Percentiles rank a stretch among this genome's conserved stretches.
These are phyloP conservation scores for Ochetophila trinervis DNA, from an alignment of 306 rosid species.

Conservation along the genomic window DNA sequence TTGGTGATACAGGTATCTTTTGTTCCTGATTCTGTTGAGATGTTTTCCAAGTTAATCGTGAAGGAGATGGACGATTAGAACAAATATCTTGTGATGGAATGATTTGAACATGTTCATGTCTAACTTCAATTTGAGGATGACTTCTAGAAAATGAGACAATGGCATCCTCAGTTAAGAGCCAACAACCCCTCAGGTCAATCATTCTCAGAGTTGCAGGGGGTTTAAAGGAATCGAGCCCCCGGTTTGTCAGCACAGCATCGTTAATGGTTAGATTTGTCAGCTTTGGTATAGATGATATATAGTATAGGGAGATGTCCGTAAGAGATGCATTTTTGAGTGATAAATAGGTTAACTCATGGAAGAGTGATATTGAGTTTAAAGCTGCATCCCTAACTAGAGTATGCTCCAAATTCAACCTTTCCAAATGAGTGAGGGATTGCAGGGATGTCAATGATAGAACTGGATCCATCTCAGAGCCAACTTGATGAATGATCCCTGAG, in stretches of 20 bases:
- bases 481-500: slow-evolving; percentile 51
- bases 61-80: slow-evolving; percentile 33
- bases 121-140: slow-evolving; percentile 65
- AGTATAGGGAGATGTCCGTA: slow-evolving; percentile 54
- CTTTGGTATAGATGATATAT: slow-evolving; percentile 64
- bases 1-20: slow-evolving; percentile 29
- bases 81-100: slow-evolving; percentile 33
- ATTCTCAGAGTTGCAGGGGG: slow-evolving; percentile 53
- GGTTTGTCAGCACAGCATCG: slow-evolving; percentile 71
- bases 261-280: slow-evolving; percentile 53
- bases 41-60: slow-evolving; percentile 39
- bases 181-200: slow-evolving; percentile 79
- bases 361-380: slow-evolving; percentile 44
- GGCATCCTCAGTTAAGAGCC: slow-evolving; percentile 66
- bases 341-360: slow-evolving; percentile 51
- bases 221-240: slow-evolving; percentile 53
- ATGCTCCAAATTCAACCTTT: slow-evolving; percentile 64
- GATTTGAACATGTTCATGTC: slow-evolving; percentile 52
- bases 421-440: slow-evolving; percentile 51
- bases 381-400: slow-evolving; percentile 61
- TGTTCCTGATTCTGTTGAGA: slow-evolving; percentile 33
- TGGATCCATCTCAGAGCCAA: slow-evolving; percentile 20
- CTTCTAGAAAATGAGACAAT: slow-evolving; percentile 50
- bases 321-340: slow-evolving; percentile 57
- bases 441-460: slow-evolving; percentile 47